Conservation (phyloP, 1,284 basidiomycete genomes). For the Sanghuangporus weigelae region DNA sequence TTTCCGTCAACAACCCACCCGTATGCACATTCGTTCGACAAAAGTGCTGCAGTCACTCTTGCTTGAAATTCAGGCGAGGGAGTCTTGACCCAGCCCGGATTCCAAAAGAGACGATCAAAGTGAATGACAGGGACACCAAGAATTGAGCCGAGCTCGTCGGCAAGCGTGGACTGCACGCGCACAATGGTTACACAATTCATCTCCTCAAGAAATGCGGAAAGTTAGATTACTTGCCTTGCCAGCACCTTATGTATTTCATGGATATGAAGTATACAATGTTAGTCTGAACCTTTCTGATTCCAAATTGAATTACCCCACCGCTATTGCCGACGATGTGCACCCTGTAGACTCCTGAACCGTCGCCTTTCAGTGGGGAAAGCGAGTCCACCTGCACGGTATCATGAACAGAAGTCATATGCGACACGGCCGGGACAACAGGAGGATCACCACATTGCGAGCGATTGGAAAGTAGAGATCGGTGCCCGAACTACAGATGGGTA, state of each 20-base stretch:
- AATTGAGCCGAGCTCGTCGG: slow-evolving; percentile 36
- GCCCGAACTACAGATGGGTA: no score
- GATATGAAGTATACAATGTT: neutral
- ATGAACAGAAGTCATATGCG: neutral
- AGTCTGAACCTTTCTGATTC: neutral
- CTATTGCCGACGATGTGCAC: slow-evolving; percentile 51
- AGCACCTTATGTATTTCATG: neutral
- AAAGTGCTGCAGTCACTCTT: slow-evolving; percentile 26
- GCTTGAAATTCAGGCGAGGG: slow-evolving; percentile 34
- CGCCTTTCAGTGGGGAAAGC: slow-evolving; percentile 40
- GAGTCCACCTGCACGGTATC: neutral
- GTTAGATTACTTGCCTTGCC: neutral
- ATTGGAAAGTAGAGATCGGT: no score
- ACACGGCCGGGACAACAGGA: neutral
- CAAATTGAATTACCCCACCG: slow-evolving; percentile 29
- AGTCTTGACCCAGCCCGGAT: slow-evolving; percentile 40
- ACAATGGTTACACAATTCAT: neutral
- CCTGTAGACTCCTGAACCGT: slow-evolving; percentile 41
- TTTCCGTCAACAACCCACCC: slow-evolving; percentile 52
- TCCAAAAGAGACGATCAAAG: slow-evolving; percentile 43
- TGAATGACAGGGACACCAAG: slow-evolving; percentile 41
- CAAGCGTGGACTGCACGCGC: slow-evolving; percentile 43
- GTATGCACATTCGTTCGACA: slow-evolving; percentile 24
- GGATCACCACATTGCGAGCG: no score
- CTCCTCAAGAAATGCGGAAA: neutral